These are phyloP conservation scores for Capronia americana DNA, from an alignment of 2,329 filamentous ascomycete genomes.

Conservation along the genomic window DNA sequence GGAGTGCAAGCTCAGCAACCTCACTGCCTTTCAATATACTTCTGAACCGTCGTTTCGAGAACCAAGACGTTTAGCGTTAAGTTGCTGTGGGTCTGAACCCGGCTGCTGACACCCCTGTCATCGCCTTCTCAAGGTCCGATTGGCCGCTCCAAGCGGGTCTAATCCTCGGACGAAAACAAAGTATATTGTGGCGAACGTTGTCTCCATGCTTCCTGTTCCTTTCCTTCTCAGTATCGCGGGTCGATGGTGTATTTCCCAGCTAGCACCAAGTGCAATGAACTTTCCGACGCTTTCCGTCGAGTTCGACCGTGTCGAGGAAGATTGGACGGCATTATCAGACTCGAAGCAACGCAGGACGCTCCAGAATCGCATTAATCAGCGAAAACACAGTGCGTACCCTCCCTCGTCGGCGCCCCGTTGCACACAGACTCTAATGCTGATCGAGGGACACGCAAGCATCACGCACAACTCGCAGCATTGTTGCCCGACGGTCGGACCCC, in stretches of 20 bases:
- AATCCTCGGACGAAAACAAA: background rate
- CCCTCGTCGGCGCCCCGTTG: background rate
- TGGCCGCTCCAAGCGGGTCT: background rate
- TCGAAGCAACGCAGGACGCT: background rate
- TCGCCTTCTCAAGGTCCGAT: background rate
- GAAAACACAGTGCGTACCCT: background rate
- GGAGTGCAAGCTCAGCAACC: too few species aligned
- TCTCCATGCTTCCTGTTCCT: background rate
- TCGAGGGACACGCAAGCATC: background rate
- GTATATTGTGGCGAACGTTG: background rate
- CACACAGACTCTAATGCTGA: background rate
- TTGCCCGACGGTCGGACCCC: background rate
- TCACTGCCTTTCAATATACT: too few species aligned
- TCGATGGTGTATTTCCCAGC: background rate
- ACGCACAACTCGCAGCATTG: background rate
- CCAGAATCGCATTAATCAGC: conserved; percentile 10
- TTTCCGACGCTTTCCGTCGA: background rate
- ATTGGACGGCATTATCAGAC: background rate
- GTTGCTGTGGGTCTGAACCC: background rate
- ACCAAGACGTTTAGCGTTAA: too few species aligned
- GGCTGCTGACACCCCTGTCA: conserved; percentile 3
- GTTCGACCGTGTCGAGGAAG: conserved; percentile 3
- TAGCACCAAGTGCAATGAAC: background rate
- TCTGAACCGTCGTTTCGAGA: background rate
- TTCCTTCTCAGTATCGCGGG: background rate